Percentiles rank a stretch among this genome's conserved stretches.
Evolutionary conservation across 768 basidiomycete species (phyloP).

Genomic region (Ramaria rubella): DNA sequence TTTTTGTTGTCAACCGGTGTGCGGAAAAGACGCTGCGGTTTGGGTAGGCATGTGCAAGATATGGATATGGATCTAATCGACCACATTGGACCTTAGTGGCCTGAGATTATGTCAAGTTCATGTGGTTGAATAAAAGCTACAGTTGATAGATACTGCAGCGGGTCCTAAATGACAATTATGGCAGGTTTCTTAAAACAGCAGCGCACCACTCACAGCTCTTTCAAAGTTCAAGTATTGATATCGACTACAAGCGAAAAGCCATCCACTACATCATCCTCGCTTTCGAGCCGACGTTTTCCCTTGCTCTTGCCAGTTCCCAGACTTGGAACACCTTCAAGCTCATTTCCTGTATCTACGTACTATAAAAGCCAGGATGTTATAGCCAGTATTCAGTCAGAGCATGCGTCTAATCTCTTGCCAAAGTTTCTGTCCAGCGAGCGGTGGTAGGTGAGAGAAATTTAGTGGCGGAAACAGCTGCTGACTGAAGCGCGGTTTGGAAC

Average conservation of each 20-base stretch:
- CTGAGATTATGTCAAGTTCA: slow-evolving; percentile 17
- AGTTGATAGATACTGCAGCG: too few relatives aligned
- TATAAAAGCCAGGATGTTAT: slow-evolving; percentile 59
- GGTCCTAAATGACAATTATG: too few relatives aligned
- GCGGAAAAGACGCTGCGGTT: slow-evolving; percentile 78
- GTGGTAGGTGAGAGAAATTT: slow-evolving; percentile 73
- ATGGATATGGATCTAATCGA: slow-evolving; percentile 51
- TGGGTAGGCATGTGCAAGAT: slow-evolving; percentile 70
- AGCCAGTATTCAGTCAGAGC: slow-evolving; percentile 58
- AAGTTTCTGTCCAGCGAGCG: slow-evolving; percentile 74
- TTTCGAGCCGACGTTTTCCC: slow-evolving; percentile 49
- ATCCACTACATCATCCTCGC: slow-evolving; percentile 79
- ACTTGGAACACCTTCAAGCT: slow-evolving; percentile 14
- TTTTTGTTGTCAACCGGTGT: slow-evolving; percentile 51
- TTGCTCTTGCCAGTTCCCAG: slow-evolving; percentile 32
- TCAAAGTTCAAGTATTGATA: slow-evolving; percentile 76
- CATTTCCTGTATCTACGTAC: slow-evolving; percentile 40
- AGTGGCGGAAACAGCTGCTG: slow-evolving; percentile 55
- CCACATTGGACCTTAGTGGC: slow-evolving; percentile 32
- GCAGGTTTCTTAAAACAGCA: neutral
- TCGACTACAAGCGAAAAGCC: slow-evolving; percentile 74
- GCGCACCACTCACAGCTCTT: slow-evolving; percentile 51
- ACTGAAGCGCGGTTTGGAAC: slow-evolving; percentile 56
- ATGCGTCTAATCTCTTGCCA: slow-evolving; percentile 61
- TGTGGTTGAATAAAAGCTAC: slow-evolving; percentile 10